Evolutionary conservation across 306 rosid genomes (phyloP), one percentile per base, ranked within the genome.

Genomic region (Medicago truncatula): DNA sequence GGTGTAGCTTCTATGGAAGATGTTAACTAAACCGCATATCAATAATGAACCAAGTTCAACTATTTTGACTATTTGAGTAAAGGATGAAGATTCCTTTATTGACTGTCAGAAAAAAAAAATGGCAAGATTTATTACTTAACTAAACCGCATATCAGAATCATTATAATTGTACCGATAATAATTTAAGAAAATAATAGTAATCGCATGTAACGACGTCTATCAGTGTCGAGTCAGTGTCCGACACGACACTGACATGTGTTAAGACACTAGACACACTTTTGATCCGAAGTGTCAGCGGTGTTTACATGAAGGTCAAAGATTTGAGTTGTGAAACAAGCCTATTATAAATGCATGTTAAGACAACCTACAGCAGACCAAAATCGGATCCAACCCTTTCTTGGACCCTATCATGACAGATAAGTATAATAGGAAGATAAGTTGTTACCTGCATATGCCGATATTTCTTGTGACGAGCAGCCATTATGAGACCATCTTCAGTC

Each of bases 401-500:
- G 69, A 38, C 2, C 8, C n/a, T 10, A 16, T 43, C 36, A 66
- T 18, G 36, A 66, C 5, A 41, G 52, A 70, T 14, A 20, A 2
- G 43, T 11, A n/a, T 44, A 31, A 60, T n/a, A 49, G 25, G 67
- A 53, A 36, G 75, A 81, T 39, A 58, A 62, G 36, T 28, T 77
- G 71, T 75, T 86, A 95, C 98, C 88, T 89, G 96, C 2, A 90
- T n/a, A 79, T 89, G 80, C 84, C 44, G 86, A 81, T 90, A 92
- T 79, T 78, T 89, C 92, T 78, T 95, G 78, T 92, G 98, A 34
- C 97, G 97, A 81, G 86, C 96, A 60, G 97, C 97, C 98, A 95
- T 95, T 85, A 95, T 72, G 62, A 95, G 85, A 78, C 98, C 98
- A 83, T 95, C 98, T 76, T 90, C 93, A 31, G 97, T 87, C 97